A percentile compares a stretch with the other conserved stretches of the same genome.
Evolutionary conservation across 2,329 filamentous ascomycete genomes (phyloP).

Genomic region (Fusarium hainanense): DNA sequence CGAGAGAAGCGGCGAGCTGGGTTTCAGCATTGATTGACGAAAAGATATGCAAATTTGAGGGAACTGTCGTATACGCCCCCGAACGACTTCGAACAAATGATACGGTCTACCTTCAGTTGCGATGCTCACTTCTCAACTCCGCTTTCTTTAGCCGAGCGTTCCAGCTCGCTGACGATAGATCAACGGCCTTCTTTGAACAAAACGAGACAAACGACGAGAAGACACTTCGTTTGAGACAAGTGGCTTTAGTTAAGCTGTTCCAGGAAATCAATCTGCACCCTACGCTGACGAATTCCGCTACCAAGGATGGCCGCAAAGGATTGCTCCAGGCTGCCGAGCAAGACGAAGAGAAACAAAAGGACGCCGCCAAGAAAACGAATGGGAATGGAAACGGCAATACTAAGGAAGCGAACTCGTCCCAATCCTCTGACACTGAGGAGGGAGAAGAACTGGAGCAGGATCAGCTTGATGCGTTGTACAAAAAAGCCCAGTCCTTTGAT

Average conservation of each 20-base stretch:
- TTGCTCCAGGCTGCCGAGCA: conserved; percentile 88
- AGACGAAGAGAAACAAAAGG: conserved; percentile 79
- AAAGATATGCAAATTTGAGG: conserved; percentile 87
- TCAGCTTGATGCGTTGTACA: conserved; percentile 92
- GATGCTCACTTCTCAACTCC: conserved; percentile 77
- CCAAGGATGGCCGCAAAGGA: conserved; percentile 83
- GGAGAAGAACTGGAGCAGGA: conserved; percentile 94
- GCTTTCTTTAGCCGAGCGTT: conserved; percentile 76
- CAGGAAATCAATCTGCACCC: conserved; percentile 88
- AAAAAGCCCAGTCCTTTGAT: conserved; percentile 96
- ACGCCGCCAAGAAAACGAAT: conserved; percentile 54
- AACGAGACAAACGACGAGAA: conserved; percentile 89
- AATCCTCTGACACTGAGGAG: conserved; percentile 78
- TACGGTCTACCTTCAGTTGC: conserved; percentile 90
- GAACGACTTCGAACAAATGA: conserved; percentile 89
- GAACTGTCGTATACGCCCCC: conserved; percentile 87
- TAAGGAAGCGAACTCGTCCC: conserved; percentile 59
- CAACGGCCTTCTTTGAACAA: conserved; percentile 81
- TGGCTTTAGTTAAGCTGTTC: conserved; percentile 88
- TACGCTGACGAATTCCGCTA: conserved; percentile 77
- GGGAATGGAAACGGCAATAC: conserved; percentile 19
- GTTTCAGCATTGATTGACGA: conserved; percentile 93
- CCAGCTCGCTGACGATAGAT: conserved; percentile 74
- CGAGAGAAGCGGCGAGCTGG: conserved; percentile 90
- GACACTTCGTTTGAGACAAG: conserved; percentile 82